A percentile compares a stretch with the other conserved stretches of the same genome.
These are phyloP conservation scores for Lithohypha guttulata DNA, from an alignment of 2,329 filamentous ascomycete genomes.

Conservation along the genomic window DNA sequence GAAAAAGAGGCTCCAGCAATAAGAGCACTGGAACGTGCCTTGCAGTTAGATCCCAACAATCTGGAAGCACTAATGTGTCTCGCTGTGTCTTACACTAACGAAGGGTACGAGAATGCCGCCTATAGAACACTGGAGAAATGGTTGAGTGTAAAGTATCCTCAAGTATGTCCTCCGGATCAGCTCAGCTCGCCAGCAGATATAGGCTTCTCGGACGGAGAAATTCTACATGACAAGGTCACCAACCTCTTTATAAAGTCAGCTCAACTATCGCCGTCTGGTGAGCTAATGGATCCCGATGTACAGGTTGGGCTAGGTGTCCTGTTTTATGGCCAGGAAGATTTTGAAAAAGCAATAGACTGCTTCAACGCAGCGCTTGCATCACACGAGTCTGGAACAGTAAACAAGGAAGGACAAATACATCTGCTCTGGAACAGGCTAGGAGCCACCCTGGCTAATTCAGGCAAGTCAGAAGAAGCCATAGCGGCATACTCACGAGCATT, in stretches of 20 bases:
- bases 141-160: slow-evolving; percentile 89
- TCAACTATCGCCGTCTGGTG: slow-evolving; percentile 79
- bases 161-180: slow-evolving; percentile 61
- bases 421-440: slow-evolving; percentile 95
- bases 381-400: slow-evolving; percentile 71
- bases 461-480: slow-evolving; percentile 89
- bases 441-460: slow-evolving; percentile 89
- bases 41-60: slow-evolving; percentile 80
- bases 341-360: slow-evolving; percentile 97
- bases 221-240: slow-evolving; percentile 83
- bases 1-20: slow-evolving; percentile 97
- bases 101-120: slow-evolving; percentile 93
- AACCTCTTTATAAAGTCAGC: slow-evolving; percentile 85
- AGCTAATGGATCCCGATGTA: slow-evolving; percentile 96
- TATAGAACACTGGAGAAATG: slow-evolving; percentile 94
- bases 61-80: slow-evolving; percentile 86
- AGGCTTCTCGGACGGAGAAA: slow-evolving; percentile 85
- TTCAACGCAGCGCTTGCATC: slow-evolving; percentile 84
- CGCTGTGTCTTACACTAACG: slow-evolving; percentile 95
- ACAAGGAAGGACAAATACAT: slow-evolving; percentile 77
- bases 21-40: slow-evolving; percentile 78
- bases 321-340: slow-evolving; percentile 96
- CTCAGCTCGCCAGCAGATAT: slow-evolving; percentile 64
- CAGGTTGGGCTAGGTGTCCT: slow-evolving; percentile 94
- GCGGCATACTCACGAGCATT: slow-evolving; percentile 91